phyloP scores from a whole-genome alignment of 805 yeast genomes.

The Wickerhamiella musiphila region DNA sequence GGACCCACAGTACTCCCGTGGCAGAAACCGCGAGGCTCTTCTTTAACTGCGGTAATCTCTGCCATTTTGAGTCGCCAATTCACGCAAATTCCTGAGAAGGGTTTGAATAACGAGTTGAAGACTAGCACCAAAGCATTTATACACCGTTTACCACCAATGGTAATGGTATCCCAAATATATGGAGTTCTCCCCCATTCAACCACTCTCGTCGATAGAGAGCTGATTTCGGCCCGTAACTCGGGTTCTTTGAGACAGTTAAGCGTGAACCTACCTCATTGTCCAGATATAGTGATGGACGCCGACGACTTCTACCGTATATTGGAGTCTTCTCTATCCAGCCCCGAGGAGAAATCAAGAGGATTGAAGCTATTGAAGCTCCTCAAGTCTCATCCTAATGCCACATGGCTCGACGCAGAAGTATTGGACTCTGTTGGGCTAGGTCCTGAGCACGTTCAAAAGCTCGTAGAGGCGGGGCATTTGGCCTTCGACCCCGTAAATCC shows the following conservation, averaged over 20 bases:
- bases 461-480: slow-evolving; percentile 21
- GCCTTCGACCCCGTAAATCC: slow-evolving; percentile 20
- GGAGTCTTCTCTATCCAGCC: slow-evolving; percentile 2
- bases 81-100: slow-evolving; percentile 19
- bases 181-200: slow-evolving; percentile 22
- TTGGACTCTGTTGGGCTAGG: slow-evolving; percentile 11
- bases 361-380: slow-evolving; percentile 16
- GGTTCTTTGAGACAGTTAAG: slow-evolving; percentile 18
- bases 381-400: slow-evolving; percentile 15
- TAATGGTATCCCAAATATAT: slow-evolving; percentile 20
- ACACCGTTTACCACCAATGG: slow-evolving; percentile 18
- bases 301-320: slow-evolving; percentile 14
- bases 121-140: slow-evolving; percentile 18
- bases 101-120: slow-evolving; percentile 13
- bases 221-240: slow-evolving; percentile 11
- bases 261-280: slow-evolving; percentile 17
- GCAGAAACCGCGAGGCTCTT: slow-evolving; percentile 6
- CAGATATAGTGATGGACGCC: slow-evolving; percentile 20
- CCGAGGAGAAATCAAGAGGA: slow-evolving; percentile 5
- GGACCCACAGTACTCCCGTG: slow-evolving; percentile 12
- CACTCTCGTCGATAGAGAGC: slow-evolving; percentile 22
- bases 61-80: slow-evolving; percentile 17
- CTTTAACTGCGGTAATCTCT: slow-evolving; percentile 14
- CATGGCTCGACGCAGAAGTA: slow-evolving; percentile 15
- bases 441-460: slow-evolving; percentile 5